Evolutionary conservation across 345 rosid genomes (phyloP), one percentile per base, ranked within the genome.

Genomic region (Barbarea vulgaris): DNA sequence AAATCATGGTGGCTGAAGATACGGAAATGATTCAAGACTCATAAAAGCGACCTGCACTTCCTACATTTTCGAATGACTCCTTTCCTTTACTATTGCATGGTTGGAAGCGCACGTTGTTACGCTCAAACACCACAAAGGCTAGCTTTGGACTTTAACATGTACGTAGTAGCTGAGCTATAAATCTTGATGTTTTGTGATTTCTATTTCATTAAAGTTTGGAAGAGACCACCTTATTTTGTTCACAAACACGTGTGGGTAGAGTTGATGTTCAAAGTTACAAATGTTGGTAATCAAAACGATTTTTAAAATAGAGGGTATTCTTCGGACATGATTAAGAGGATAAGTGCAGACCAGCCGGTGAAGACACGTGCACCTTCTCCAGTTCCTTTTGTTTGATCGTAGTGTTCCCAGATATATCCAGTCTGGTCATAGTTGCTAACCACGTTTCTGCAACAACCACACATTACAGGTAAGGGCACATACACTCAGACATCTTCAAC

Each of bases 331-430:
- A 92, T 85, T 50, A 89, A 77, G n/a, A 90, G 75, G 64, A 87
- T 79, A 36, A 90, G 93, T 3, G 94, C 41, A 56, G 99, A 87
- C 97, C 97, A 95, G 47, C 97, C 96, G 12, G 97, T 90, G 75
- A 95, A 95, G 12, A 81, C 56, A 9, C 91, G 91, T 13, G 88
- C 80, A 25, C 97, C 93, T 75, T 90, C 86, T 51, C 97, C 93
- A 46, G 82, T 87, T 19, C 97, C 96, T 15, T 77, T 85, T 80
- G 59, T 81, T 83, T 92, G 97, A 70, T 87, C 93, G 64, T 92
- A 92, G 68, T 95, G 97, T 73, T 95, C 97, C 99, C 97, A 95
- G 53, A 90, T 73, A 70, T 80, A 92, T 41, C 99, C 97, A 4
- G 94, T 92, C 53, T 79, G 76, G 60, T 85, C 62, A 82, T 92